phyloP scores from a whole-genome alignment of 768 basidiomycete genomes.

The Rhodotorula kratochvilovae region DNA sequence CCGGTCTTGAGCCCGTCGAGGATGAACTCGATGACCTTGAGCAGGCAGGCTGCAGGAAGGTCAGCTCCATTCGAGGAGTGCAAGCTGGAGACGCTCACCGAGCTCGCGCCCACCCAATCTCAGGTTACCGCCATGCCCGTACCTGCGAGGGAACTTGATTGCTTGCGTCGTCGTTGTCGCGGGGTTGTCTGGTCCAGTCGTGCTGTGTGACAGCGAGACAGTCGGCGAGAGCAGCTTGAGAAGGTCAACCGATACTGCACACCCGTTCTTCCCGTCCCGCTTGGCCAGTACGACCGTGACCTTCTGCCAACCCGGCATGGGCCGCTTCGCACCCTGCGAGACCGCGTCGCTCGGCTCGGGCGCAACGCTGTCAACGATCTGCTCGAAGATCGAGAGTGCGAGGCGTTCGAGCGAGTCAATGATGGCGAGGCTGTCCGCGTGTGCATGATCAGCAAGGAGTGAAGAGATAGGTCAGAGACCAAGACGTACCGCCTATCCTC shows the following conservation, averaged over 20 bases:
- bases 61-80: background rate
- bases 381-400: constrained; percentile 22
- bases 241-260: background rate
- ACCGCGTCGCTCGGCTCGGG: background rate
- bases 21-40: constrained; percentile 63
- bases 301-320: background rate
- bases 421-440: constrained; percentile 10
- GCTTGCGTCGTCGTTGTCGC: background rate
- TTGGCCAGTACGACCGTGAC: constrained; percentile 4
- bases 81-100: background rate
- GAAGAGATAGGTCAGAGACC: too few relatives aligned
- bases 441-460: too few relatives aligned
- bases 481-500: constrained; percentile 10
- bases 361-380: constrained; percentile 10
- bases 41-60: constrained; percentile 58
- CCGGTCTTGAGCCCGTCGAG: constrained; percentile 61
- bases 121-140: constrained; percentile 6
- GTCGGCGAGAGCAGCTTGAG: background rate
- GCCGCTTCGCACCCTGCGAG: background rate
- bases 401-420: constrained; percentile 27
- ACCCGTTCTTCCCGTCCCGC: background rate
- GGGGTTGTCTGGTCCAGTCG: background rate
- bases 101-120: constrained; percentile 16
- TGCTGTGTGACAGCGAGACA: background rate
- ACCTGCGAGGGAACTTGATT: constrained; percentile 17